Evolutionary conservation across 2,329 filamentous ascomycete species (phyloP).

Genomic region (Apiospora kogelbergensis): DNA sequence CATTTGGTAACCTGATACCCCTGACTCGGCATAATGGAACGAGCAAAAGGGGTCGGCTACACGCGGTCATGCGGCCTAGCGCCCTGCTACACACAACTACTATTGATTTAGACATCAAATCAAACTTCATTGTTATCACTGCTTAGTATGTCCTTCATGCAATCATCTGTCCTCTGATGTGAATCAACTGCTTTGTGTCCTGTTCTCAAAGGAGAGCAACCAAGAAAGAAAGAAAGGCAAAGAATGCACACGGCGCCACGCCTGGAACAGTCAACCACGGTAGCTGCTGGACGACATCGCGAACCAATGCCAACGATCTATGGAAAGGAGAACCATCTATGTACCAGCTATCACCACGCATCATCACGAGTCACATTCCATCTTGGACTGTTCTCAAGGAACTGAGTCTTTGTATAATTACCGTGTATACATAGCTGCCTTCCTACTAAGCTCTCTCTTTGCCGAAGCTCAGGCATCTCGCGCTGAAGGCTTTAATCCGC

Average conservation of each 20-base stretch:
- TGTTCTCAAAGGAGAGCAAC: no score
- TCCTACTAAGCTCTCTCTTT: no score
- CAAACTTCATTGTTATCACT: not conserved
- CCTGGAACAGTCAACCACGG: no score
- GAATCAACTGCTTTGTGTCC: not conserved
- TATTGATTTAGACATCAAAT: not conserved
- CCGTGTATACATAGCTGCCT: not conserved
- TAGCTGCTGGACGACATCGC: no score
- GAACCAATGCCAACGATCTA: no score
- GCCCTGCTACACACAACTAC: not conserved
- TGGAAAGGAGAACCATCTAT: no score
- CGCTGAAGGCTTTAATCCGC: not conserved
- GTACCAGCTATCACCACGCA: no score
- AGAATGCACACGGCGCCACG: no score
- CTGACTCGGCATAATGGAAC: constrained; percentile 1
- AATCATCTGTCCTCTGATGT: not conserved
- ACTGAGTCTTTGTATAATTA: not conserved
- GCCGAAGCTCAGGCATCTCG: not conserved
- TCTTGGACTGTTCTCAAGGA: not conserved
- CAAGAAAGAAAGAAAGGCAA: no score
- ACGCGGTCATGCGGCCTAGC: not conserved
- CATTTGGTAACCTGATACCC: constrained; percentile 1
- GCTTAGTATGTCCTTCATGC: not conserved
- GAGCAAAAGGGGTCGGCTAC: not conserved
- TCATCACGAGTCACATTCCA: not conserved